Base-by-base conservation (phyloP, 116 monocot species). In the Posidonia oceanica region DNA sequence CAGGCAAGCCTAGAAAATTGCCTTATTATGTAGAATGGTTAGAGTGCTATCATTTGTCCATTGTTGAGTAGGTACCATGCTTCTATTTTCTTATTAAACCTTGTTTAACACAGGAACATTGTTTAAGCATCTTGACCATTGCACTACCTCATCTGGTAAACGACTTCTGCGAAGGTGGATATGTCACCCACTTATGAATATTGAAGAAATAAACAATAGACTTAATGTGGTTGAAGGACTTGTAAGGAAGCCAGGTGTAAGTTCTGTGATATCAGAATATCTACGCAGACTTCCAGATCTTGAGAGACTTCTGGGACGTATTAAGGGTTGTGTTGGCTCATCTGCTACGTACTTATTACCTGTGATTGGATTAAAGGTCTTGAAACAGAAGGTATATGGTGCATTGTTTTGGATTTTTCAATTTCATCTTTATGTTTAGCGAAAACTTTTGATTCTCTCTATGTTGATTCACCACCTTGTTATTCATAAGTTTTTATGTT, bases 81-180 rank as follows among this genome's bases (percentile, higher is more conserved):
- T n/a, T n/a, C n/a, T n/a, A n/a, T n/a, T n/a, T n/a, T n/a, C n/a
- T n/a, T n/a, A n/a, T n/a, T n/a, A n/a, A n/a, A n/a, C n/a, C 75
- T 66, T 89, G 97, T n/a, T n/a, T n/a, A n/a, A n/a, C n/a, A n/a
- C n/a, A n/a, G n/a, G n/a, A n/a, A n/a, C n/a, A n/a, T n/a, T n/a
- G n/a, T n/a, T n/a, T n/a, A n/a, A n/a, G n/a, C n/a, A n/a, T n/a
- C n/a, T n/a, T n/a, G n/a, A n/a, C n/a, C n/a, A n/a, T n/a, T n/a
- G n/a, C n/a, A n/a, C n/a, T n/a, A n/a, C n/a, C n/a, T n/a, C n/a
- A n/a, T n/a, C n/a, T n/a, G n/a, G n/a, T 39, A 91, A 90, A 75
- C 70, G 97, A 51, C 82, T 97, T 57, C 69, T 97, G 59, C 89
- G 83, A 84, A 87, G 81, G 59, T 97, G 97, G 97, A 92, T 97